Percentiles rank a stretch among this genome's conserved stretches.
Evolutionary conservation across 2,329 filamentous ascomycete species (phyloP).

Genomic region (Emergomyces orientalis): DNA sequence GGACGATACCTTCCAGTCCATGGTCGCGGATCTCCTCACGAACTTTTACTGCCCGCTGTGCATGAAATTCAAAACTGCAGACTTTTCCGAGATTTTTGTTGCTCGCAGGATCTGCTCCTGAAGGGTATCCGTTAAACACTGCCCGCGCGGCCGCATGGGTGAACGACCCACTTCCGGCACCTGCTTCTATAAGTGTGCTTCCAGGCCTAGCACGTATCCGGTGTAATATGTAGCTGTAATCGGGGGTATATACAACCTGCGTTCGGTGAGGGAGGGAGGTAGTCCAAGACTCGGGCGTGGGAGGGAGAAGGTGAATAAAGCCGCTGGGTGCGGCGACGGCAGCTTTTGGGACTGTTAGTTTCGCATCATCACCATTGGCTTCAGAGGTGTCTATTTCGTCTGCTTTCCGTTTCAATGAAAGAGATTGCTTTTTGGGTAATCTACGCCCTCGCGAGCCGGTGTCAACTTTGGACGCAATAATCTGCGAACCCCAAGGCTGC

Average conservation of each 20-base stretch:
- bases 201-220: constrained; percentile 40
- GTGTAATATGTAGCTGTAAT: constrained; percentile 46
- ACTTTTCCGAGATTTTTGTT: constrained; percentile 35
- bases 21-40: constrained; percentile 37
- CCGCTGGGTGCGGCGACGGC: constrained; percentile 37
- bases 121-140: constrained; percentile 40
- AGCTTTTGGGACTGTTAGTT: constrained; percentile 21
- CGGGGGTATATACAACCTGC: constrained; percentile 45
- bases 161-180: constrained; percentile 45
- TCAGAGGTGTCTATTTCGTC: constrained; percentile 31
- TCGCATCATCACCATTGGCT: constrained; percentile 22
- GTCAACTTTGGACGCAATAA: constrained; percentile 80
- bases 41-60: constrained; percentile 34
- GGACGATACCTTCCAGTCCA: constrained; percentile 36
- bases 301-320: constrained; percentile 41
- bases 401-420: constrained; percentile 15
- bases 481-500: constrained; percentile 83
- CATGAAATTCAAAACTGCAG: constrained; percentile 44
- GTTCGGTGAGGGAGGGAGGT: constrained; percentile 43
- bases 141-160: constrained; percentile 43
- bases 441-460: constrained; percentile 78
- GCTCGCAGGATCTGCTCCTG: constrained; percentile 19
- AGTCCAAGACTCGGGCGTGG: constrained; percentile 45
- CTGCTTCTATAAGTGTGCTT: constrained; percentile 41
- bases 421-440: constrained; percentile 28